These are phyloP conservation scores for Euphorbia pulcherrima DNA, from an alignment of 345 rosid species.

Conservation along the genomic window DNA sequence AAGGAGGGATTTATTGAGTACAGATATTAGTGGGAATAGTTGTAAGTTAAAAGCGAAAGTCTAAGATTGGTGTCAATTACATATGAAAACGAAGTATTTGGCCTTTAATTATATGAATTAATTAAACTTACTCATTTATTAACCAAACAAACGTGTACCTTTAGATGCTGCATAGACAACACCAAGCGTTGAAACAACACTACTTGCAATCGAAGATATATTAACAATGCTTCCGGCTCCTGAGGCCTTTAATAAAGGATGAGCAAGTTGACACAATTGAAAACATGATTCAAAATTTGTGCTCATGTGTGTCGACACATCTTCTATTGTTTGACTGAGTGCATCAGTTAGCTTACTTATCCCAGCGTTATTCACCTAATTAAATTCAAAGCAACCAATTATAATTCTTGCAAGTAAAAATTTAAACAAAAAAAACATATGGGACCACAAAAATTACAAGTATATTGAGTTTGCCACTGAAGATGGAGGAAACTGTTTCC, in stretches of 20 bases:
- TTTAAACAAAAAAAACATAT: no score
- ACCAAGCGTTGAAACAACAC: not conserved
- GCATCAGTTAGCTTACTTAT: not conserved
- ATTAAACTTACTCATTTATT: no score
- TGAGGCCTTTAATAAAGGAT: constrained; percentile 48
- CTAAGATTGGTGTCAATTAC: no score
- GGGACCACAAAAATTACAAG: constrained; percentile 4
- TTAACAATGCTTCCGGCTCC: constrained; percentile 50
- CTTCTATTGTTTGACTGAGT: constrained; percentile 29
- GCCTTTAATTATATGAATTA: no score
- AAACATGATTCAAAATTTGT: constrained; percentile 52
- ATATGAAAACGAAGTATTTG: no score
- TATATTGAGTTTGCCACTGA: constrained; percentile 20
- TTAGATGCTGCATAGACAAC: constrained; percentile 9
- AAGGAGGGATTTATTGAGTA: no score
- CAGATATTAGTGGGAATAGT: no score
- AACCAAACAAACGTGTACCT: constrained; percentile 14
- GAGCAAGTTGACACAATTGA: constrained; percentile 54
- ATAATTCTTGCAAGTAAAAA: no score
- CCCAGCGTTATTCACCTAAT: constrained; percentile 41
- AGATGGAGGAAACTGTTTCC: not conserved
- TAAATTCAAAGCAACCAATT: no score
- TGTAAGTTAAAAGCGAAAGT: no score
- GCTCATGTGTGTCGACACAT: constrained; percentile 33
- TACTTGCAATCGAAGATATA: constrained; percentile 17